Evolutionary conservation across 306 rosid species (phyloP).

Genomic region (Sechiopsis laciniata): DNA sequence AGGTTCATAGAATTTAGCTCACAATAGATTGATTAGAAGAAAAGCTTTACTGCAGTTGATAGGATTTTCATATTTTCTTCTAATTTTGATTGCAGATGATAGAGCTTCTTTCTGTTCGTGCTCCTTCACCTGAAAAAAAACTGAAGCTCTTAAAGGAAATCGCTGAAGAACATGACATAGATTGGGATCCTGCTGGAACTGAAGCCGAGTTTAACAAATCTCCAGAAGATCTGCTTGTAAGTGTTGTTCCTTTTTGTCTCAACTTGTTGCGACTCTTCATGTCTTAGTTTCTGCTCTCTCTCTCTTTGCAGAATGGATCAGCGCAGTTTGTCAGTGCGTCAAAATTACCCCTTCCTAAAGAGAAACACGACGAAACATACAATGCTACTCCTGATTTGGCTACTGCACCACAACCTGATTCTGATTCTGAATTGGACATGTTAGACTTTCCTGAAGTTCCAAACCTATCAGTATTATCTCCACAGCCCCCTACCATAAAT

Average conservation of each 20-base stretch:
- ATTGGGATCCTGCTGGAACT: conserved; percentile 91
- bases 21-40: not conserved
- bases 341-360: conserved; percentile 57
- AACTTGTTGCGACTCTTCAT: conserved; percentile 3
- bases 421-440: conserved; percentile 59
- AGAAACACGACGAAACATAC: conserved; percentile 49
- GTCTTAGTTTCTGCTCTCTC: conserved; percentile 11
- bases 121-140: conserved; percentile 88
- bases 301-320: conserved; percentile 56
- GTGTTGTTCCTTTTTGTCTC: conserved; percentile 24
- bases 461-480: conserved; percentile 31
- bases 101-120: conserved; percentile 78
- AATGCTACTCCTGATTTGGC: conserved; percentile 33
- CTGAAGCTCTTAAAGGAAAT: conserved; percentile 83
- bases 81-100: conserved; percentile 51
- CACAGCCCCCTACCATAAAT: conserved; percentile 27
- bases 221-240: conserved; percentile 80
- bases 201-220: conserved; percentile 67
- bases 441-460: conserved; percentile 88
- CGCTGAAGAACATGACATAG: conserved; percentile 81
- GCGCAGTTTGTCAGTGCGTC: conserved; percentile 52
- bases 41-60: conserved; percentile 17
- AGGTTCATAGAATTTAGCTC: conserved; percentile 44
- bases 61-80: conserved; percentile 21
- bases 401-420: conserved; percentile 44